These are phyloP conservation scores for Aspergillus homomorphus DNA, from an alignment of 495 filamentous ascomycete species.

Conservation along the genomic window DNA sequence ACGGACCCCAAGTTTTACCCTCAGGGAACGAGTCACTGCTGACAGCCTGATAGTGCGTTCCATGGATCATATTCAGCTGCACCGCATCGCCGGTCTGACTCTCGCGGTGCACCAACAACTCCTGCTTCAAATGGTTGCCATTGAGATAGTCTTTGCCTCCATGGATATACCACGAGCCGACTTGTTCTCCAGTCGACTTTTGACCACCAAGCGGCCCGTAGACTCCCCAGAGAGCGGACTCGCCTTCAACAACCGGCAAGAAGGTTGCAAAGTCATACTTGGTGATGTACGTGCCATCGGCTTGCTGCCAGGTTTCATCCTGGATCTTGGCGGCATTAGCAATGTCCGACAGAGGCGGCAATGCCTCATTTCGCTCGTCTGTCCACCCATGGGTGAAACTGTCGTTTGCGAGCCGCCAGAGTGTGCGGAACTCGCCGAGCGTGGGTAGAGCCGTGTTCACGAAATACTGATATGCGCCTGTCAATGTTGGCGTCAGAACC, in stretches of 20 bases:
- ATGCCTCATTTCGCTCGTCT: slow-evolving; percentile 28
- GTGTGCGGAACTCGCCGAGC: slow-evolving; percentile 40
- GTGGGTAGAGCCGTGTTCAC: slow-evolving; percentile 37
- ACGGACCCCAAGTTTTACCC: slow-evolving; percentile 41
- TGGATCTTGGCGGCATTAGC: slow-evolving; percentile 31
- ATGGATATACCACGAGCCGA: slow-evolving; percentile 44
- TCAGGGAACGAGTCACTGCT: slow-evolving; percentile 30
- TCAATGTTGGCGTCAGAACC: slow-evolving; percentile 34
- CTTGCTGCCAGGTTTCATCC: slow-evolving; percentile 41
- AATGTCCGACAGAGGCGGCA: slow-evolving; percentile 35
- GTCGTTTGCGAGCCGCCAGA: slow-evolving; percentile 35
- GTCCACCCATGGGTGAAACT: slow-evolving; percentile 36
- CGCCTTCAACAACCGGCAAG: background rate
- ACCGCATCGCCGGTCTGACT: slow-evolving; percentile 37
- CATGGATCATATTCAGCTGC: slow-evolving; percentile 44
- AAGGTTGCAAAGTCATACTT: slow-evolving; percentile 39
- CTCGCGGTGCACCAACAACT: slow-evolving; percentile 40
- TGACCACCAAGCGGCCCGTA: slow-evolving; percentile 22
- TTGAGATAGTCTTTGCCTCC: slow-evolving; percentile 44
- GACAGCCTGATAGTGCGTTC: slow-evolving; percentile 37
- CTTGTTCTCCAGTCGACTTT: slow-evolving; percentile 8
- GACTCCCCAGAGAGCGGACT: slow-evolving; percentile 31
- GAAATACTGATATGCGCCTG: slow-evolving; percentile 44
- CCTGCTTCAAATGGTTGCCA: slow-evolving; percentile 41
- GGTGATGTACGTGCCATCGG: slow-evolving; percentile 39